Evolutionary conservation across 331 rosid species (phyloP), one percentile per base, ranked within the genome.

Genomic region (Arachis monticola): DNA sequence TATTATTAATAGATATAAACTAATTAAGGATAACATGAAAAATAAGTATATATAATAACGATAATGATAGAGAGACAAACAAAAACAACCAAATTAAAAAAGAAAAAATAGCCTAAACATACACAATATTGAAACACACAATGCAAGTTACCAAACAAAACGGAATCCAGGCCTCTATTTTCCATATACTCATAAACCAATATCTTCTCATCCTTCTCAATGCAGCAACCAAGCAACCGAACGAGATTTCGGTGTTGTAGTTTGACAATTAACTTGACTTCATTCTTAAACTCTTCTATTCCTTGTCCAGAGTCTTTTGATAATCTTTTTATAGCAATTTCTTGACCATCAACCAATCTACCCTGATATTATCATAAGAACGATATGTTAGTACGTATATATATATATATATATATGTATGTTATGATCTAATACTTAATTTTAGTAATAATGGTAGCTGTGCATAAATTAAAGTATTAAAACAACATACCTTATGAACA

Each of bases 231-330:
- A 45, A 89, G 76, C 44, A 93, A 69, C 44, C 92, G 67, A 55
- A 93, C 98, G 70, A 93, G 80, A 76, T 90, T 92, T 76, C 87
- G 69, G 79, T 92, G 97, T 51, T 92, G 96, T 80, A 92, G 92
- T 81, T 79, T 87, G 5, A 87, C 90, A 27, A 92, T 92, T 72
- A 86, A 78, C 67, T 62, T 80, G 64, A 88, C 87, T 83, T 92
- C 96, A 32, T 86, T 92, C 80, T 83, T 88, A 72, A 92, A 92
- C 75, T 92, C 97, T 27, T 77, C 86, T 3, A 46, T 47, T 60
- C 97, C 96, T 82, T 92, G 97, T 10, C 87, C 89, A 3, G 96
- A 92, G 59, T 35, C 64, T 77, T 76, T 77, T 6, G 88, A 85
- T 2, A 88, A 82, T 78, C 96, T 88, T 79, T 90, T 90, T 45